These are phyloP conservation scores for Malbranchea zuffiana DNA, from an alignment of 2,329 filamentous ascomycete species.

Conservation along the genomic window DNA sequence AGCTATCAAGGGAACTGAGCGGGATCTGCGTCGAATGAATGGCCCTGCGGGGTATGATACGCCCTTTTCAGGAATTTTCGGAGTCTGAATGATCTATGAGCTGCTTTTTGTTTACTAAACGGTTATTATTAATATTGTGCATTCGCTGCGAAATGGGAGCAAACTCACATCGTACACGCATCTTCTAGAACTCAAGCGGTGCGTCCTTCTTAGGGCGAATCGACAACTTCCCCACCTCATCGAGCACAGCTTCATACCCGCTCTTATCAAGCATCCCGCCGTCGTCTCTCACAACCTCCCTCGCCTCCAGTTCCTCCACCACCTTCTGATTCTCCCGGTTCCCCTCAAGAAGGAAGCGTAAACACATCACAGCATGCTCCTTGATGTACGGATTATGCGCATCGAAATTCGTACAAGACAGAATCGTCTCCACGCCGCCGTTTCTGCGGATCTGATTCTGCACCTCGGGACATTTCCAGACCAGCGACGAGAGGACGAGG, in stretches of 20 bases:
- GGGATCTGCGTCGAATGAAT: too few relatives aligned
- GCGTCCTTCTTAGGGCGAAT: constrained; percentile 29
- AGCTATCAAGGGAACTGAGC: too few relatives aligned
- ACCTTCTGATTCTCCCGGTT: constrained; percentile 45
- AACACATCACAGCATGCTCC: constrained; percentile 76
- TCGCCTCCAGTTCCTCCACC: constrained; percentile 39
- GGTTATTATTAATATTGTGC: too few relatives aligned
- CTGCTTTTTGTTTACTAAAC: too few relatives aligned
- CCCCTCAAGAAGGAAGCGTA: constrained; percentile 57
- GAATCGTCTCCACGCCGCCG: constrained; percentile 74
- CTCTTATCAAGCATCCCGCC: constrained; percentile 31
- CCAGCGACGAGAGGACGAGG: constrained; percentile 74
- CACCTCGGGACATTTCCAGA: constrained; percentile 75
- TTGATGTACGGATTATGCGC: constrained; percentile 90
- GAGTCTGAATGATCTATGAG: too few relatives aligned
- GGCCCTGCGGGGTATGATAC: too few relatives aligned
- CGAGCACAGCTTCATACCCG: constrained; percentile 35
- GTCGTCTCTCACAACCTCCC: constrained; percentile 34
- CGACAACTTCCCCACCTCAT: constrained; percentile 34
- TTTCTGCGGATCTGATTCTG: constrained; percentile 79
- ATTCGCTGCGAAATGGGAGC: too few relatives aligned
- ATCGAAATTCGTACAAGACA: constrained; percentile 84
- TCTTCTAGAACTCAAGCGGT: too few relatives aligned
- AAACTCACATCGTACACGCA: too few relatives aligned
- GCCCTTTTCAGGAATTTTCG: too few relatives aligned